Percentiles rank a stretch among this genome's conserved stretches.
phyloP scores from a whole-genome alignment of 208 protist genomes.

The Histomonas meleagridis region DNA sequence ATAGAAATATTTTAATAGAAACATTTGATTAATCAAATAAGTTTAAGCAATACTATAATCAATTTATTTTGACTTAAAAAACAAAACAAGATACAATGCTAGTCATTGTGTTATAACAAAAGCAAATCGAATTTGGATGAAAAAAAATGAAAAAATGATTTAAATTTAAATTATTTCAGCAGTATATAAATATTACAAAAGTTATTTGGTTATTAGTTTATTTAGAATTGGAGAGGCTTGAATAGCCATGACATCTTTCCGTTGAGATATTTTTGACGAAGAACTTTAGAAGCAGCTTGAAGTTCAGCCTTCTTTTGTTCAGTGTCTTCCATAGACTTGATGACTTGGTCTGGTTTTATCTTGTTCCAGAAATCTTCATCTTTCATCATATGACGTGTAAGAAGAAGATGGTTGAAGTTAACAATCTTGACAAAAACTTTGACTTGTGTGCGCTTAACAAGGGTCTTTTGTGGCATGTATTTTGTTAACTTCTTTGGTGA shows the following conservation, averaged over 20 bases:
- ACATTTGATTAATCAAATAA: no score
- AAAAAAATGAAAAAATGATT: no score
- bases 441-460: background rate
- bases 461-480: background rate
- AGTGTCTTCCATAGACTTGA: background rate
- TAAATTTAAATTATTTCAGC: no score
- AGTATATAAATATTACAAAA: no score
- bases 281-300: background rate
- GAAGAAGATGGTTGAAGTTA: background rate
- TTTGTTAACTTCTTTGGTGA: constrained; percentile 15
- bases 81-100: no score
- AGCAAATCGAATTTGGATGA: no score
- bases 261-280: constrained; percentile 14
- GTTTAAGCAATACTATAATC: no score
- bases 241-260: background rate
- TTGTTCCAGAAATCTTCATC: background rate
- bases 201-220: background rate
- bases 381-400: background rate
- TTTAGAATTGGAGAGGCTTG: constrained; percentile 31
- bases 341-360: background rate
- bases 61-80: no score
- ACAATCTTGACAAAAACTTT: background rate
- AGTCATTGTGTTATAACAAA: no score
- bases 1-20: no score
- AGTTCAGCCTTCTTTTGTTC: background rate